Base-by-base conservation (phyloP, 1,284 basidiomycete species). In the Cutaneotrichosporon sp. region DNA sequence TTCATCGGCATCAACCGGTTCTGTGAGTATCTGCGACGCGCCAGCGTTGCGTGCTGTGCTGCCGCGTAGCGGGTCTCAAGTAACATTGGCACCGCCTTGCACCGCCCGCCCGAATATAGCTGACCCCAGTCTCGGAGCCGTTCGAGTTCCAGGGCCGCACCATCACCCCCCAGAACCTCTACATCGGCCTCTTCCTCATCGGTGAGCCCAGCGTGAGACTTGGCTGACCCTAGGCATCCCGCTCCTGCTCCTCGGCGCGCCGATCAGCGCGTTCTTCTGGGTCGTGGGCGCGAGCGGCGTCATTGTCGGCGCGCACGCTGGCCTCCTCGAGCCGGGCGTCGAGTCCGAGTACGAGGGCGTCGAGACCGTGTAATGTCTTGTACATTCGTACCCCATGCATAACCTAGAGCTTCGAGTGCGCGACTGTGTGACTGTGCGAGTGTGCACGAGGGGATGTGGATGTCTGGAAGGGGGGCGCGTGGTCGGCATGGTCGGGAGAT, bases 1-100 rank as follows among this genome's bases (percentile, higher is more conserved):
- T 98, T 97, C 81, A 80, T 87, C 34, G 86, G 86, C 49, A 95
- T 98, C 82, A 95, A 93, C 81, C 87, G 84, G 73, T 97, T 90
- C 69, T 92, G 92, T 94, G 67, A 73, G 90, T 82, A 9, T n/a
- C n/a, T n/a, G 22, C 29, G 25, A 31, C 50, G n/a, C 29, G 49
- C 18, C n/a, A 34, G 14, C 50, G 31, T 22, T 11, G n/a, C n/a
- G n/a, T n/a, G n/a, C n/a, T n/a, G n/a, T n/a, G n/a, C n/a, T n/a
- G n/a, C n/a, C n/a, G n/a, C n/a, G n/a, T n/a, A n/a, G n/a, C n/a
- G n/a, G n/a, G n/a, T n/a, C n/a, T n/a, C n/a, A n/a, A n/a, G n/a
- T n/a, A n/a, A n/a, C n/a, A n/a, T n/a, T n/a, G 34, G 22, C 51
- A 53, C 51, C 10, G 50, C 50, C 13, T 31, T 50, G 47, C 47